Percentiles rank a stretch among this genome's conserved stretches.
phyloP scores from a whole-genome alignment of 768 basidiomycete genomes.

The Coprinopsis cinerea region DNA sequence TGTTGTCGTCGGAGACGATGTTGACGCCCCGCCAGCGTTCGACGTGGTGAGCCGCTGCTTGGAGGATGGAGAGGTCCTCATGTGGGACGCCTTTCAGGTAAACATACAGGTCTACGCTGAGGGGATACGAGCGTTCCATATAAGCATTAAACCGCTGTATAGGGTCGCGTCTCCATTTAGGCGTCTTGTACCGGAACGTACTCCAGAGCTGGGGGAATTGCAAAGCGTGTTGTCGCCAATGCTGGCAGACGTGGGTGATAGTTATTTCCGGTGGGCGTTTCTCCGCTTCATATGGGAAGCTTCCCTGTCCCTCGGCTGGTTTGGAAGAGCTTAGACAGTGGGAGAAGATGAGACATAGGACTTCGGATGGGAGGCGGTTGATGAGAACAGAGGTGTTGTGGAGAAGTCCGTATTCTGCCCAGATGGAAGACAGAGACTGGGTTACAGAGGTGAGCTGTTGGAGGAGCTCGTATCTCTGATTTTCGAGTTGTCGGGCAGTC shows the following conservation, averaged over 20 bases:
- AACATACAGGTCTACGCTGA: constrained; percentile 5
- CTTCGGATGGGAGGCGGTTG: constrained; percentile 10
- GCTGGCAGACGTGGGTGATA: constrained; percentile 22
- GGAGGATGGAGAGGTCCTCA: constrained; percentile 5
- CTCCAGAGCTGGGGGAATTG: constrained; percentile 24
- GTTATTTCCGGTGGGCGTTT: neutral
- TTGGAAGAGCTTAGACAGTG: neutral
- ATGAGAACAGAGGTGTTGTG: constrained; percentile 6
- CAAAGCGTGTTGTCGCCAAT: constrained; percentile 22
- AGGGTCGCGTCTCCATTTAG: constrained; percentile 6
- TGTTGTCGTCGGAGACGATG: constrained; percentile 11
- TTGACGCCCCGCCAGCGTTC: constrained; percentile 7
- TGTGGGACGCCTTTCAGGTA: constrained; percentile 5
- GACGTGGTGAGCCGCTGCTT: constrained; percentile 1
- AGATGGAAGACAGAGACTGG: neutral
- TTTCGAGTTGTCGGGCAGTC: neutral
- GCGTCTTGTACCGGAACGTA: constrained; percentile 9
- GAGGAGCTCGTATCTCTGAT: neutral
- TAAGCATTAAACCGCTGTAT: constrained; percentile 5
- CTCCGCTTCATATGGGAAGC: constrained; percentile 7
- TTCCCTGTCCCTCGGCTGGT: neutral
- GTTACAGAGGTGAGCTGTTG: constrained; percentile 7
- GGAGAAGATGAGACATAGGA: constrained; percentile 11
- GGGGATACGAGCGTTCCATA: neutral
- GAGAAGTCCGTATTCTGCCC: constrained; percentile 2